Conservation (phyloP, 768 basidiomycete species). For the Nidularia sp. region DNA sequence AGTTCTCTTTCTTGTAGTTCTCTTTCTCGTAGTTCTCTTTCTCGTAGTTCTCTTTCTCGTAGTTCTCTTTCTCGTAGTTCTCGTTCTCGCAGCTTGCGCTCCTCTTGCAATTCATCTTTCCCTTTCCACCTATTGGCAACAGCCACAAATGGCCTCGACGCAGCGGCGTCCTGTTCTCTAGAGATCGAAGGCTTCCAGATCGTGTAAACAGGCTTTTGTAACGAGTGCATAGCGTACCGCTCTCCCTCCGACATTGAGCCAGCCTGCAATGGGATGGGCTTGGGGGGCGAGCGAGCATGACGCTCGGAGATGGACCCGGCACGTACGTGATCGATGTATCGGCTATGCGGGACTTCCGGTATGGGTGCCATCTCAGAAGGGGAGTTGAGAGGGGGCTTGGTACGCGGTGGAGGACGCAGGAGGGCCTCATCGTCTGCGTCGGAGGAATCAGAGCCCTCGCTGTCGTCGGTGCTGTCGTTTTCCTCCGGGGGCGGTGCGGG, state of each 20-base stretch:
- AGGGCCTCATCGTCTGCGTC: neutral
- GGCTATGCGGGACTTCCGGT: neutral
- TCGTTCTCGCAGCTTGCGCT: constrained; percentile 20
- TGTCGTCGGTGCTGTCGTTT: neutral
- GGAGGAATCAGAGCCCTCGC: neutral
- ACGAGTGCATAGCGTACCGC: constrained; percentile 18
- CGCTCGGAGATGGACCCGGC: neutral
- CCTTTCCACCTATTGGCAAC: constrained; percentile 35
- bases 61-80: constrained; percentile 1
- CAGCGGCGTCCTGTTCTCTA: constrained; percentile 37
- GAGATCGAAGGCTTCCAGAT: constrained; percentile 47
- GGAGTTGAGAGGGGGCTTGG: neutral
- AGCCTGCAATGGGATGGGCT: neutral
- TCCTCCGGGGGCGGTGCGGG: neutral
- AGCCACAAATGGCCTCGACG: constrained; percentile 29
- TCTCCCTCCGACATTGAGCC: constrained; percentile 27
- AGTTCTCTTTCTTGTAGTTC: too few relatives aligned
- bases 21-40: constrained; percentile 2
- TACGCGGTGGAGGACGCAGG: neutral
- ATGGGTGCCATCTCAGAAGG: neutral
- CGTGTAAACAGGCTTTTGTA: constrained; percentile 32
- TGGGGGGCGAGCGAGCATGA: neutral
- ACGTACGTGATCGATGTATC: too few relatives aligned
- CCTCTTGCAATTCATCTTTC: constrained; percentile 45
- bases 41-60: constrained; percentile 1